These are phyloP conservation scores for Salvia miltiorrhiza DNA, from an alignment of 257 asterid genomes.

Conservation along the genomic window DNA sequence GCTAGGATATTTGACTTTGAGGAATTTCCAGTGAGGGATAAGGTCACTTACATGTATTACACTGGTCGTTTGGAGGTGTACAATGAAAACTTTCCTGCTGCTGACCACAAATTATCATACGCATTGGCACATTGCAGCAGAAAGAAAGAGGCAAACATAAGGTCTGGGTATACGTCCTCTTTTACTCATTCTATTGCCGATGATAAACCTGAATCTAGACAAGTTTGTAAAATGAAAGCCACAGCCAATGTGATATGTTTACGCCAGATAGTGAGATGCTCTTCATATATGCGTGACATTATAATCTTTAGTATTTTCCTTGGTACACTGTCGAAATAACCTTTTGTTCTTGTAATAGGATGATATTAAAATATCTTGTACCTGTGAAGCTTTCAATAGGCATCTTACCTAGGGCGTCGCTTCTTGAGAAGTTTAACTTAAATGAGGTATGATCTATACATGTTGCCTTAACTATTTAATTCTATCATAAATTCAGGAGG, in stretches of 20 bases:
- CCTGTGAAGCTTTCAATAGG: slow-evolving; percentile 96
- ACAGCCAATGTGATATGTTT: neutral
- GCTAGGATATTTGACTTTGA: slow-evolving; percentile 92
- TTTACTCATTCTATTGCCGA: neutral
- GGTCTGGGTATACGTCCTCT: slow-evolving; percentile 36
- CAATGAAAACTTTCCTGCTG: slow-evolving; percentile 92
- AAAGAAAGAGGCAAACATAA: slow-evolving; percentile 70
- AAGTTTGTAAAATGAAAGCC: slow-evolving; percentile 6
- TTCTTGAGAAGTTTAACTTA: slow-evolving; percentile 73
- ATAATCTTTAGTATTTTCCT: neutral
- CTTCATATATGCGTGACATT: too few species aligned
- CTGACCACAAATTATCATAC: slow-evolving; percentile 90
- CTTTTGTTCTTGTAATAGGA: slow-evolving; percentile 44
- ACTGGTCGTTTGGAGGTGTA: slow-evolving; percentile 97
- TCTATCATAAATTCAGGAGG: neutral
- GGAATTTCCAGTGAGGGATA: slow-evolving; percentile 93
- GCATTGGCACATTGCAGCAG: slow-evolving; percentile 65
- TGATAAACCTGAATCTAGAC: slow-evolving; percentile 14
- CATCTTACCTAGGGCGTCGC: slow-evolving; percentile 53
- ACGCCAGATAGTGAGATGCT: too few species aligned
- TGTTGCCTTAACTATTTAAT: neutral
- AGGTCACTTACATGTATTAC: slow-evolving; percentile 97
- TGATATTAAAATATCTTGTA: slow-evolving; percentile 86
- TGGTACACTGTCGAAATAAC: slow-evolving; percentile 11
- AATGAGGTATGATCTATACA: slow-evolving; percentile 61